Conservation (phyloP, 1,284 basidiomycete genomes). For the Cryptococcus sp. region DNA sequence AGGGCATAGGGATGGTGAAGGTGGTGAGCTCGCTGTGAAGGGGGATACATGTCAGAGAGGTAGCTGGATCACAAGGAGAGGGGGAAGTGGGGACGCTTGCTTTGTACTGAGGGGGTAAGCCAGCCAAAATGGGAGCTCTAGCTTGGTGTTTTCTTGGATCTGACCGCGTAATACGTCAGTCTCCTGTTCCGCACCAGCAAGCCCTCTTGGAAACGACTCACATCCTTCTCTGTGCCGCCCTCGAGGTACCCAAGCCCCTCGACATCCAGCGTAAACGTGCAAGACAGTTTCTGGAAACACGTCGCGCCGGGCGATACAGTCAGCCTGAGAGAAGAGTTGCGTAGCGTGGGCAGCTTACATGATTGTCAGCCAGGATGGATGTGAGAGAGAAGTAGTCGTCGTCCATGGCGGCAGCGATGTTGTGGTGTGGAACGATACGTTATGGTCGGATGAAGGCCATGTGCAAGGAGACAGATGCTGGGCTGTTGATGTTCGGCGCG, state of each 20-base stretch:
- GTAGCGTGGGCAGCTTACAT: conserved; percentile 53
- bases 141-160: conserved; percentile 70
- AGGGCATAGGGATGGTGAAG: conserved; percentile 73
- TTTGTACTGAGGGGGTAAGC: conserved; percentile 75
- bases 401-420: conserved; percentile 58
- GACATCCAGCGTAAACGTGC: conserved; percentile 81
- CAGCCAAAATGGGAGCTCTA: conserved; percentile 81
- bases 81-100: conserved; percentile 53
- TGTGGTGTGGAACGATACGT: neutral
- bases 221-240: conserved; percentile 74
- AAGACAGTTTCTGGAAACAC: conserved; percentile 70
- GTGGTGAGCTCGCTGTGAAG: conserved; percentile 71
- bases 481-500: neutral
- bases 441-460: neutral
- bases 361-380: conserved; percentile 82
- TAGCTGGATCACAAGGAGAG: neutral
- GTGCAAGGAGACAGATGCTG: neutral
- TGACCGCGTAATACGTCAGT: conserved; percentile 33
- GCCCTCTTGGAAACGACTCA: conserved; percentile 49
- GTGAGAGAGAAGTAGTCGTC: conserved; percentile 84
- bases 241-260: conserved; percentile 80
- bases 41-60: neutral
- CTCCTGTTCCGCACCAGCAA: no score
- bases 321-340: neutral
- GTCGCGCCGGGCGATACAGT: neutral